phyloP scores from a whole-genome alignment of 805 yeast species.

The Cyberlindnera amylophila region DNA sequence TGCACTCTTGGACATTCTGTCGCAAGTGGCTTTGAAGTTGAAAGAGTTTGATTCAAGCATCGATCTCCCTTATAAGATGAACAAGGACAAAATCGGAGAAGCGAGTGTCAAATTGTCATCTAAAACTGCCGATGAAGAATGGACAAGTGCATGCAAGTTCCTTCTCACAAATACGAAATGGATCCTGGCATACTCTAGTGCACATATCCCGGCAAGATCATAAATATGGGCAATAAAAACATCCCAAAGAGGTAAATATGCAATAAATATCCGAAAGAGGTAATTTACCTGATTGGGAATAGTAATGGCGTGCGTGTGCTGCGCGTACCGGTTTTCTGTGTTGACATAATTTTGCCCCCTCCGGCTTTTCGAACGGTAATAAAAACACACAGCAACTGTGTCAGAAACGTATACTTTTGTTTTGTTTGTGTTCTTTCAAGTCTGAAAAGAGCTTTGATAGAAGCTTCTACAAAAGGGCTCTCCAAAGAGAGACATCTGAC shows the following conservation, averaged over 20 bases:
- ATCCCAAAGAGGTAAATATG: background rate
- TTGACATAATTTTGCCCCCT: background rate
- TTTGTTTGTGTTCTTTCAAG: too few relatives aligned
- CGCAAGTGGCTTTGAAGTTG: conserved; percentile 29
- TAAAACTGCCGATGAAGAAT: conserved; percentile 60
- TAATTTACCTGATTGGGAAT: background rate
- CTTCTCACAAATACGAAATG: conserved; percentile 78
- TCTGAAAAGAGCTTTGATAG: too few relatives aligned
- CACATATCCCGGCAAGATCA: conserved; percentile 23
- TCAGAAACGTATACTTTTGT: too few relatives aligned
- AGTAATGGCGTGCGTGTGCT: background rate
- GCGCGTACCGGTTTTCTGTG: background rate
- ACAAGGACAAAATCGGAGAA: conserved; percentile 71
- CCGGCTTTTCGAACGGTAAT: too few relatives aligned
- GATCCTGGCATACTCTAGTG: conserved; percentile 72
- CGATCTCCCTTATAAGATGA: conserved; percentile 72
- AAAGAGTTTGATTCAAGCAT: conserved; percentile 47
- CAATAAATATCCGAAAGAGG: background rate
- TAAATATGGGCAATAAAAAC: background rate
- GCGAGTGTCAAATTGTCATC: conserved; percentile 68
- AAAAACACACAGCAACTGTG: too few relatives aligned
- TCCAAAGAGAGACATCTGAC: too few relatives aligned
- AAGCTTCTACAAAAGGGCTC: too few relatives aligned
- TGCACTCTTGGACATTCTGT: conserved; percentile 62
- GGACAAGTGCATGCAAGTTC: conserved; percentile 89